These are phyloP conservation scores for Penicillium lagena DNA, from an alignment of 495 filamentous ascomycete species.

Conservation along the genomic window DNA sequence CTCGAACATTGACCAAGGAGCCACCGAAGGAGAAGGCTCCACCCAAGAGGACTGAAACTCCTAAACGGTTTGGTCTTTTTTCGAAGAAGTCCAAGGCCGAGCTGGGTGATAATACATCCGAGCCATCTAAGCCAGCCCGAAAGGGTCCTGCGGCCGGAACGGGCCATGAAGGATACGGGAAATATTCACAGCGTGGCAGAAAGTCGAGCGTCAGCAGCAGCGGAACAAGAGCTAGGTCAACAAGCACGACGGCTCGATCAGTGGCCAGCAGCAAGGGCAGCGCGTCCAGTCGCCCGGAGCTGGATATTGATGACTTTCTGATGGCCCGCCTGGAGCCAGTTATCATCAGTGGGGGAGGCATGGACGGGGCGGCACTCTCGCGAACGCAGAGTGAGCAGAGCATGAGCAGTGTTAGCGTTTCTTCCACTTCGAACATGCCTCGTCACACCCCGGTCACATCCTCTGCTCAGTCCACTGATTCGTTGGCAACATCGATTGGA, in stretches of 20 bases:
- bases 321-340: constrained; percentile 78
- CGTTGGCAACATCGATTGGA: constrained; percentile 21
- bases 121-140: constrained; percentile 50
- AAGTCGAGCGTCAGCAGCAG: constrained; percentile 42
- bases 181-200: constrained; percentile 50
- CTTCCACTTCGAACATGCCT: constrained; percentile 29
- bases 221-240: constrained; percentile 43
- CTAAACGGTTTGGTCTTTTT: constrained; percentile 71
- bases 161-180: constrained; percentile 92
- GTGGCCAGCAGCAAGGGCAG: constrained; percentile 48
- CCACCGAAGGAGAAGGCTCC: constrained; percentile 14
- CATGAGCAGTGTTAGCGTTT: constrained; percentile 43
- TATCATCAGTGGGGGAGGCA: constrained; percentile 70
- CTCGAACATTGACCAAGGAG: constrained; percentile 21
- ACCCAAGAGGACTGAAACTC: constrained; percentile 20
- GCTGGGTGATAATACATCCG: constrained; percentile 38
- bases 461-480: constrained; percentile 29
- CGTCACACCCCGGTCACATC: constrained; percentile 11
- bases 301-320: constrained; percentile 62
- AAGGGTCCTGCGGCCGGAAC: constrained; percentile 91
- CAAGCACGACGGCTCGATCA: constrained; percentile 47
- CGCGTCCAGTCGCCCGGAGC: constrained; percentile 42
- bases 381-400: constrained; percentile 63
- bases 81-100: constrained; percentile 64
- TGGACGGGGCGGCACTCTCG: constrained; percentile 42